Conservation (phyloP, 1,284 basidiomycete species). For the Tilletiaria anomala region DNA sequence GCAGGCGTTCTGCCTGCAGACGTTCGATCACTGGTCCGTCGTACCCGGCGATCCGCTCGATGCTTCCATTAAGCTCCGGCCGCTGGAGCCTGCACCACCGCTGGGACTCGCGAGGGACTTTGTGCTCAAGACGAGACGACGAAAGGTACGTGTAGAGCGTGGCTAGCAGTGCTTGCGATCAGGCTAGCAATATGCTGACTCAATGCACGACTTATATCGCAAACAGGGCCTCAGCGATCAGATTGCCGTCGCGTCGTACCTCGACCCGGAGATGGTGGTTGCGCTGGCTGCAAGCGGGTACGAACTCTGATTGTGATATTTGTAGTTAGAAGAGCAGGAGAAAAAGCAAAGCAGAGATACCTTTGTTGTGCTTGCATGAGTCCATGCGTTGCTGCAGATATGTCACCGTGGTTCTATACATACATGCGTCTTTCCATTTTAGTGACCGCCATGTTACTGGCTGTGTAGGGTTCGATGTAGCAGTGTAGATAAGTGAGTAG, state of each 20-base stretch:
- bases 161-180: neutral
- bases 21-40: constrained; percentile 96
- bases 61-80: constrained; percentile 80
- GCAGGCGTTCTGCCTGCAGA: constrained; percentile 88
- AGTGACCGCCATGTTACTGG: too few relatives aligned
- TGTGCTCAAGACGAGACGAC: constrained; percentile 83
- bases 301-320: constrained; percentile 12
- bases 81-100: constrained; percentile 89
- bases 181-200: neutral
- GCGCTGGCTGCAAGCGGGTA: constrained; percentile 31
- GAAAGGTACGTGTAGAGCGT: constrained; percentile 54
- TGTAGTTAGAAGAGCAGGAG: too few relatives aligned
- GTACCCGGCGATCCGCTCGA: constrained; percentile 97
- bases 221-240: constrained; percentile 17
- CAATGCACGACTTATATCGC: neutral
- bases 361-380: too few relatives aligned
- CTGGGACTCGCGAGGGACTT: constrained; percentile 64
- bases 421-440: too few relatives aligned
- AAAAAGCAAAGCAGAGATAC: too few relatives aligned
- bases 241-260: constrained; percentile 21
- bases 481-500: too few relatives aligned
- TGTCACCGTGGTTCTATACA: too few relatives aligned
- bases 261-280: constrained; percentile 34
- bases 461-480: too few relatives aligned
- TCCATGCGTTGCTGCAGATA: too few relatives aligned